Conservation (phyloP, 148 eudicot genomes). For the Spergularia bocconei region DNA sequence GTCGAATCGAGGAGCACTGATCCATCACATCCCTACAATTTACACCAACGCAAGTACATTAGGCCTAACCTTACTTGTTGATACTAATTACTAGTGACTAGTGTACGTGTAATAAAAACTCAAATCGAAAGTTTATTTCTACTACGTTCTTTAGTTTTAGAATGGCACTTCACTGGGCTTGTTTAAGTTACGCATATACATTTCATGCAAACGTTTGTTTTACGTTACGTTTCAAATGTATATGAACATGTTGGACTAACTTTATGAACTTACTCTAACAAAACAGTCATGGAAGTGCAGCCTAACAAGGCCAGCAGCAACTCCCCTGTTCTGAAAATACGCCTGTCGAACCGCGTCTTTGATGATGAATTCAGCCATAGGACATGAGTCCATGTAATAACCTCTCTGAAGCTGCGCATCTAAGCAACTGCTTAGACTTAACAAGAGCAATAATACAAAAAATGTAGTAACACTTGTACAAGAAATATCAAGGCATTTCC, state of each 20-base stretch:
- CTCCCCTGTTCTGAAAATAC: constrained; percentile 34
- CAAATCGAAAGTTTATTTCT: too few relatives aligned
- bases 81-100: too few relatives aligned
- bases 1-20: constrained; percentile 85
- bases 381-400: constrained; percentile 45
- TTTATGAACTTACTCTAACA: constrained; percentile 47
- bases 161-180: too few relatives aligned
- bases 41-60: not conserved
- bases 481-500: constrained; percentile 18
- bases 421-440: constrained; percentile 26
- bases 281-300: constrained; percentile 80
- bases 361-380: constrained; percentile 44
- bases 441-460: constrained; percentile 34
- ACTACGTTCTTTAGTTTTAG: too few relatives aligned
- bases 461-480: constrained; percentile 1
- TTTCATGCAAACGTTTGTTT: not conserved
- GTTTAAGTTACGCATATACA: not conserved
- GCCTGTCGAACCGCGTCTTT: constrained; percentile 53
- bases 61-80: not conserved
- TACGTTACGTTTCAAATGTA: too few relatives aligned
- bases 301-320: constrained; percentile 64
- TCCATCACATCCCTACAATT: constrained; percentile 75
- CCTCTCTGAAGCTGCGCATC: constrained; percentile 56
- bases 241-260: not conserved
- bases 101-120: too few relatives aligned